Base-by-base conservation (phyloP, 2,329 filamentous ascomycete species). In the Fusarium sp. region DNA sequence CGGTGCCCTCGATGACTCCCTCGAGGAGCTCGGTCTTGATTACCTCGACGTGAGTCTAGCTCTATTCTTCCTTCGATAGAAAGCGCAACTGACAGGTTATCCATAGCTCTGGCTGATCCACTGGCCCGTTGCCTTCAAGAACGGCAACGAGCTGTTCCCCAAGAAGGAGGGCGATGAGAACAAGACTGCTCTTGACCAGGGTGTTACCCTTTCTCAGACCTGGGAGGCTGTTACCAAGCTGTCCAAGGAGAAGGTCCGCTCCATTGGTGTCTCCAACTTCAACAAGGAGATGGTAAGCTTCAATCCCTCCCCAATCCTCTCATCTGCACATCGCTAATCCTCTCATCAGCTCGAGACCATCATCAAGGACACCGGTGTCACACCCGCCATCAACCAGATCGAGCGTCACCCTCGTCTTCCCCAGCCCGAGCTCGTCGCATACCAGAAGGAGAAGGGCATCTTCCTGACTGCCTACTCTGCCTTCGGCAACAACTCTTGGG, bases 191-290 rank as follows among this genome's bases (percentile, higher is more conserved):
- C 78, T 88, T 59, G 83, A 85, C 71, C 80, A 80, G 52, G 74
- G 68, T 38, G 80, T 83, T 42, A 79, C 80, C 58, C 76, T 84
- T 43, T 70, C 75, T 9, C 77, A 83, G 62, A 84, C 83, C 31
- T 84, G 83, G 83, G 80, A 80, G 76, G 81, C 81, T 54, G 74
- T 89, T 75, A 87, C 86, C 64, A 81, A 87, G 79, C 85, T 91
- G 17, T 85, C 86, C 63, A 87, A 84, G 70, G 83, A 81, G 70
- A 91, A 91, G 78, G 87, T 86, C 69, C 85, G 85, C 77, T 88
- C 90, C 80, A 88, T 92, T 71, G 91, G 90, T 76, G 89, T 93
- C 68, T 92, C 90, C 78, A 93, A 93, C 84, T 93, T 92, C 75
- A 86, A 84, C 75, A 87, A 91, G 76, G 85, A 86, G 78, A 79